Conservation (phyloP, 805 yeast species). For the Diddensiella santjacobensis region DNA sequence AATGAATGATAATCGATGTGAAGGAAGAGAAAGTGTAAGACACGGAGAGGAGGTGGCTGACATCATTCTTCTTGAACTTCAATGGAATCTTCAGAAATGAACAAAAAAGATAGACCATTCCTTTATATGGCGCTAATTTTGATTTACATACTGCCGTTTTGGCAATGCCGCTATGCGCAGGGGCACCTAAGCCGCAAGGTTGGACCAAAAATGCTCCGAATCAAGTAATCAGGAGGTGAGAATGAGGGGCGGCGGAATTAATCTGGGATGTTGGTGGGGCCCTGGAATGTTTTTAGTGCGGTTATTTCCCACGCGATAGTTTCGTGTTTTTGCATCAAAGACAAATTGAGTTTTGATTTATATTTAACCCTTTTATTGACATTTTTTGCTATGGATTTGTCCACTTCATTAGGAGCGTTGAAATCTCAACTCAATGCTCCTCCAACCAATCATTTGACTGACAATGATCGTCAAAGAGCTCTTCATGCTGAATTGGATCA, state of each 20-base stretch:
- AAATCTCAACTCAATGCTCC: not conserved
- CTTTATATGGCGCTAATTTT: too few species aligned
- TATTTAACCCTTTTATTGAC: too few species aligned
- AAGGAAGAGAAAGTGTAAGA: slow-evolving; percentile 1
- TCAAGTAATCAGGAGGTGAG: not conserved
- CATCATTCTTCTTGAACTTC: not conserved
- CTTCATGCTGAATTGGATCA: slow-evolving; percentile 22
- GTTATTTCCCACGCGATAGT: too few species aligned
- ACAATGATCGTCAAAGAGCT: slow-evolving; percentile 12
- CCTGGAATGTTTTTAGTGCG: not conserved
- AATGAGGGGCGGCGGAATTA: not conserved
- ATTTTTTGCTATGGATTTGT: not conserved
- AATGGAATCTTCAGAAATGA: too few species aligned
- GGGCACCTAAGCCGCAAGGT: not conserved
- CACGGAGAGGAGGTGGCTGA: not conserved
- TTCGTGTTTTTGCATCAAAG: too few species aligned
- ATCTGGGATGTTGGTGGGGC: not conserved
- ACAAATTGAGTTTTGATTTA: too few species aligned
- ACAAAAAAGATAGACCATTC: too few species aligned
- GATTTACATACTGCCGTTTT: not conserved
- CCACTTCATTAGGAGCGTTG: too few species aligned
- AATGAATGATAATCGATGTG: not conserved
- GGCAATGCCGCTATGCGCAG: slow-evolving; percentile 3
- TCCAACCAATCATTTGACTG: not conserved
- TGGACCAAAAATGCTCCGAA: not conserved